A percentile compares a stretch with the other conserved stretches of the same genome.
Conservation (phyloP, 2,329 filamentous ascomycete species). For the Magnaporthales sp. region DNA sequence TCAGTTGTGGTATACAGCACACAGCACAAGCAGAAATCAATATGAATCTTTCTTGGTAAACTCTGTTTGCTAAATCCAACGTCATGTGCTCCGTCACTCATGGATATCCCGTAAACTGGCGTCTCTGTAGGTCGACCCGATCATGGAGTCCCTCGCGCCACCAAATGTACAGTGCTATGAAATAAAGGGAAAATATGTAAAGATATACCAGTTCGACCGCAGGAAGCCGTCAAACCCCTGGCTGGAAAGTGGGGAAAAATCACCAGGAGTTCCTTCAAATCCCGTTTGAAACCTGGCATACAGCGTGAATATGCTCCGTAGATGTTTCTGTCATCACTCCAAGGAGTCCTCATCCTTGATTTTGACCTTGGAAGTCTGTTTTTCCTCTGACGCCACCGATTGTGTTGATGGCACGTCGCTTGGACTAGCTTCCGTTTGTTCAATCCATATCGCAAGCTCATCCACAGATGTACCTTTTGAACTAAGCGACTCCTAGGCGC, state of each 20-base stretch:
- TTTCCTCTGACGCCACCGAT: neutral
- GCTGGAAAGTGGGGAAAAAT: neutral
- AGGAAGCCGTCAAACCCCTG: neutral
- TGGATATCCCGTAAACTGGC: neutral
- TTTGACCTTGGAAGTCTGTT: neutral
- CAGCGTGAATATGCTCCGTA: neutral
- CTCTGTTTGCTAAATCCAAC: neutral
- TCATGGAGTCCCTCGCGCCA: neutral
- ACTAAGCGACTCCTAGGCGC: neutral
- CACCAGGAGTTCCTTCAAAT: neutral
- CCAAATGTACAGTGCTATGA: neutral
- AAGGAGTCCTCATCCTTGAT: neutral
- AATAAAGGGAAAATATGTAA: neutral
- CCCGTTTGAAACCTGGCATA: neutral
- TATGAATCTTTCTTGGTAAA: neutral
- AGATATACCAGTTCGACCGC: neutral
- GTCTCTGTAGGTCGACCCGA: neutral
- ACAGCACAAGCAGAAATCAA: neutral
- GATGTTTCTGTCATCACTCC: neutral
- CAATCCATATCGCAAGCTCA: neutral
- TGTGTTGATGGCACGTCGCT: neutral
- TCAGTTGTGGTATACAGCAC: constrained; percentile 1
- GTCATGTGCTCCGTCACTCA: constrained; percentile 1
- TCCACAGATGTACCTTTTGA: neutral
- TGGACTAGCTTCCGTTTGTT: neutral